A percentile compares a stretch with the other conserved stretches of the same genome.
Evolutionary conservation across 2,329 filamentous ascomycete species (phyloP).

Genomic region (Mycosphaerella arachidis): DNA sequence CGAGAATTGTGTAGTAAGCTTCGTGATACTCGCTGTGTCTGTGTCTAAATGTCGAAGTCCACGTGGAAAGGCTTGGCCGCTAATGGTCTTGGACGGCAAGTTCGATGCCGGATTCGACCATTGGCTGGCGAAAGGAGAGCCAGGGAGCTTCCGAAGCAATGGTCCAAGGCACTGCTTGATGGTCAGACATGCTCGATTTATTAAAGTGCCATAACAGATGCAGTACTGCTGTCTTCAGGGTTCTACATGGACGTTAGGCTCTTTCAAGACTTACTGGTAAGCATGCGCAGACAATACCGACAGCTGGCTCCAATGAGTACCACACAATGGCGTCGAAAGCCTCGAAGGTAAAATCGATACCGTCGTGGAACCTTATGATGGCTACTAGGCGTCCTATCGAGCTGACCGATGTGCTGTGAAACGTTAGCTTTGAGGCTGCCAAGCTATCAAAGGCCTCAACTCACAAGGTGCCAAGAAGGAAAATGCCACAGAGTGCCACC

Average conservation of each 20-base stretch:
- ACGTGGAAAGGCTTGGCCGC: background rate
- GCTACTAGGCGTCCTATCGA: constrained; percentile 11
- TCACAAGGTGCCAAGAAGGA: constrained; percentile 14
- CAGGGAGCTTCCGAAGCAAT: constrained; percentile 6
- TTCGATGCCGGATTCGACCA: background rate
- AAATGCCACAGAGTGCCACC: constrained; percentile 8
- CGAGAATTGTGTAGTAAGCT: background rate
- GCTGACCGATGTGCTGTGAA: constrained; percentile 9
- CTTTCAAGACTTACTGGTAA: constrained; percentile 1
- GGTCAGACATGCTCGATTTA: background rate
- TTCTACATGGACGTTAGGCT: no score
- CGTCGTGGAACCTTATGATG: constrained; percentile 4
- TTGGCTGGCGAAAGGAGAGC: constrained; percentile 3
- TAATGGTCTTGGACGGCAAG: background rate
- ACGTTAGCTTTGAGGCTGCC: background rate
- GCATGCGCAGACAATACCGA: constrained; percentile 16
- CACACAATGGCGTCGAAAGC: constrained; percentile 10
- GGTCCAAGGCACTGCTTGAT: constrained; percentile 10
- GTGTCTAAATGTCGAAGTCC: background rate
- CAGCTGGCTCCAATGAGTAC: constrained; percentile 14
- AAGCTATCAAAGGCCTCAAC: background rate
- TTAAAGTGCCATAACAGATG: no score
- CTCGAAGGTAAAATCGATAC: constrained; percentile 11
- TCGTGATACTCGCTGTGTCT: constrained; percentile 2
- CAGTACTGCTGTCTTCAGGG: no score